Percentiles rank a stretch among this genome's conserved stretches.
Conservation (phyloP, 1,284 basidiomycete species). For the Pyrrhoderma noxium region DNA sequence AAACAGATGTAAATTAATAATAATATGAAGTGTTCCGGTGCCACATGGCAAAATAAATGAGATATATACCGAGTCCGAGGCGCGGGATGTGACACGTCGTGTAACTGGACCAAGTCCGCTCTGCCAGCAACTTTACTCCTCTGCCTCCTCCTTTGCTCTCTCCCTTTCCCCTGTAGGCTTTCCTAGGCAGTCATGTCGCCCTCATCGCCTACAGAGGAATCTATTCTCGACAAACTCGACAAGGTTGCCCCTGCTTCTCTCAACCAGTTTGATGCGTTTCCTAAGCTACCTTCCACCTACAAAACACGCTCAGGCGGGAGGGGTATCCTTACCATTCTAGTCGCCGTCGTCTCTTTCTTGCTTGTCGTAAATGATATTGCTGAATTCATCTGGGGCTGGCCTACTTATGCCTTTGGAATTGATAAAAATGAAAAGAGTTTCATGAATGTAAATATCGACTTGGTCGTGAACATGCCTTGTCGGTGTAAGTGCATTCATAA, state of each 20-base stretch:
- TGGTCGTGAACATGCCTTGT: slow-evolving; percentile 90
- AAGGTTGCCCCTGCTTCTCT: slow-evolving; percentile 44
- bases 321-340: slow-evolving; percentile 81
- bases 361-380: slow-evolving; percentile 82
- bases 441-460: slow-evolving; percentile 82
- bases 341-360: slow-evolving; percentile 63
- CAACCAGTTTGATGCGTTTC: slow-evolving; percentile 74
- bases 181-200: slow-evolving; percentile 25
- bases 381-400: slow-evolving; percentile 90
- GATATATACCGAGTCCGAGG: no score
- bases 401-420: slow-evolving; percentile 79
- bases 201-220: slow-evolving; percentile 27
- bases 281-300: slow-evolving; percentile 86
- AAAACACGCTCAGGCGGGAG: slow-evolving; percentile 79
- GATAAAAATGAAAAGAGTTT: slow-evolving; percentile 56
- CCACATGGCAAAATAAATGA: background rate
- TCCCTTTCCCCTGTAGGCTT: background rate
- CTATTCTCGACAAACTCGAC: slow-evolving; percentile 50
- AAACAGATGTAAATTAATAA: no score
- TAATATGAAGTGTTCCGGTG: background rate
- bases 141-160: background rate
- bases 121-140: slow-evolving; percentile 3
- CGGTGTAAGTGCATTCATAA: slow-evolving; percentile 53
- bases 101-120: no score
- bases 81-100: no score